These are phyloP conservation scores for Euphorbia lathyris DNA, from an alignment of 345 rosid genomes.

Conservation along the genomic window DNA sequence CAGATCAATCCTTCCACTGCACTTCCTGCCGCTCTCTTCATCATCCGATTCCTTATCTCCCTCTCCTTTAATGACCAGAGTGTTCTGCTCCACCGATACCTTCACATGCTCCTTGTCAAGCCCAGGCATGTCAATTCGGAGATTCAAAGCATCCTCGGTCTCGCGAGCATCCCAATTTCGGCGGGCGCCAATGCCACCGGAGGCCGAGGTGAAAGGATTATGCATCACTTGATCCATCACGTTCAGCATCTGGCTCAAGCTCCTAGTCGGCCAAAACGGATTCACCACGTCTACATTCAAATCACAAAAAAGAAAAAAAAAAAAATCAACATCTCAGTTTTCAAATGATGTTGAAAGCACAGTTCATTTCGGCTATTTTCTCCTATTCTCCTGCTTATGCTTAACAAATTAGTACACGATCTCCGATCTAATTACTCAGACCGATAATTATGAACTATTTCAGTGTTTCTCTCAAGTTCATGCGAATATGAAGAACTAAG, in stretches of 20 bases:
- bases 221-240: conserved; percentile 58
- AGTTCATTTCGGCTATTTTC: not conserved
- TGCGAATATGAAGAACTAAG: too few relatives aligned
- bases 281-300: conserved; percentile 29
- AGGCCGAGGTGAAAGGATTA: conserved; percentile 39
- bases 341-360: not conserved
- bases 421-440: too few relatives aligned
- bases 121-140: conserved; percentile 55
- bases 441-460: too few relatives aligned
- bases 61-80: conserved; percentile 54
- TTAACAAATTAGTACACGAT: too few relatives aligned
- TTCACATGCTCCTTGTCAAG: conserved; percentile 53
- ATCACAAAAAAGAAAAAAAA: too few relatives aligned
- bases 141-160: conserved; percentile 35
- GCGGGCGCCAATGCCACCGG: conserved; percentile 40
- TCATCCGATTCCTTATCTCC: conserved; percentile 41
- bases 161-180: conserved; percentile 55
- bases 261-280: conserved; percentile 62
- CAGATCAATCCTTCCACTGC: conserved; percentile 43
- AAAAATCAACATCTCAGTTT: too few relatives aligned
- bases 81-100: conserved; percentile 52
- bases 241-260: conserved; percentile 61
- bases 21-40: conserved; percentile 42
- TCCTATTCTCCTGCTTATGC: not conserved
- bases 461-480: too few relatives aligned